phyloP scores from a whole-genome alignment of 2,329 filamentous ascomycete species.

The Emmonsiellopsis sp. region DNA sequence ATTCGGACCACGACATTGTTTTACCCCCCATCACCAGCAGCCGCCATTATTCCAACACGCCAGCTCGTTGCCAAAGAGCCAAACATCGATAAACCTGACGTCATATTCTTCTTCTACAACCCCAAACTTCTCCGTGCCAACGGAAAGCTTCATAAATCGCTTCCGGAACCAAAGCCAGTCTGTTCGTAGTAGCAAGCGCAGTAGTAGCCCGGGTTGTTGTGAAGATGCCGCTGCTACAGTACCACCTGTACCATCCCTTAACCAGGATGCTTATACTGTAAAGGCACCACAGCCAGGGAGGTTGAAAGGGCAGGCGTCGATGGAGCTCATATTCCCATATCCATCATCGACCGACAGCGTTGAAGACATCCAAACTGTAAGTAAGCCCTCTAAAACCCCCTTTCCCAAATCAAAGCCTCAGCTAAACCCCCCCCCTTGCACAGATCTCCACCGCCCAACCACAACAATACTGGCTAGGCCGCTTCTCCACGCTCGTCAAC shows the following conservation, averaged over 20 bases:
- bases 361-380: background rate
- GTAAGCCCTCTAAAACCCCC: background rate
- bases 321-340: background rate
- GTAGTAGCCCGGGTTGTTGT: background rate
- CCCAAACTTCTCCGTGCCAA: background rate
- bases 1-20: background rate
- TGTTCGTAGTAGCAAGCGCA: background rate
- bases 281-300: background rate
- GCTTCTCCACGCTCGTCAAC: constrained; percentile 23
- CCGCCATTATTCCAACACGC: background rate
- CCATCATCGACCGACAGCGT: background rate
- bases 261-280: background rate
- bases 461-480: constrained; percentile 23
- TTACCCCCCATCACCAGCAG: background rate
- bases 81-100: background rate
- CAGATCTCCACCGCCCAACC: constrained; percentile 20
- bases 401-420: background rate
- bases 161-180: background rate
- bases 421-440: background rate
- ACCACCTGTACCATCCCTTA: no score
- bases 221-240: background rate
- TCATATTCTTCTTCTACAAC: constrained; percentile 1
- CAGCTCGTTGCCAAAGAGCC: background rate
- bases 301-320: background rate
- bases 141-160: background rate